A percentile compares a stretch with the other conserved stretches of the same genome.
These are phyloP conservation scores for Ascosphaera acerosa DNA, from an alignment of 2,329 filamentous ascomycete species.

Conservation along the genomic window DNA sequence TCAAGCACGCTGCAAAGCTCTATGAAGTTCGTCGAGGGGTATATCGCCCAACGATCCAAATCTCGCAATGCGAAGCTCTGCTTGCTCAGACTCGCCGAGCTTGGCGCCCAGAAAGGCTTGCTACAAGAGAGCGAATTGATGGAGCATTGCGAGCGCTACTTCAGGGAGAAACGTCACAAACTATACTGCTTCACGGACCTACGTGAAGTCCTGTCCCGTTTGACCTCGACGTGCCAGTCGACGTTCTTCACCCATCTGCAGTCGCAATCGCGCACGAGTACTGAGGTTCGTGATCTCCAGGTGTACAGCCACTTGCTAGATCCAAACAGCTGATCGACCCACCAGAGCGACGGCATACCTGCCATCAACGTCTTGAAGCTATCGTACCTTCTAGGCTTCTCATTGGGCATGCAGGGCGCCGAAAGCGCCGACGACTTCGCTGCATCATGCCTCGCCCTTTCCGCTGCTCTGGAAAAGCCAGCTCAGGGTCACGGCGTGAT, in stretches of 20 bases:
- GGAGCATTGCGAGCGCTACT: conserved; percentile 16
- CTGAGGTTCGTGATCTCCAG: no score
- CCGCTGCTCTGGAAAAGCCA: conserved; percentile 10
- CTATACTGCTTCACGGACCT: conserved; percentile 23
- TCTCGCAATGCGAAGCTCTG: conserved; percentile 20
- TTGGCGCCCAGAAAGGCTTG: conserved; percentile 9
- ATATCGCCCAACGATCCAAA: conserved; percentile 12
- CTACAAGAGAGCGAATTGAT: conserved; percentile 13
- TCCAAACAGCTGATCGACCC: no score
- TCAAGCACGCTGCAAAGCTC: conserved; percentile 11
- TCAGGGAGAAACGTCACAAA: conserved; percentile 17
- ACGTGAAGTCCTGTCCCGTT: conserved; percentile 12
- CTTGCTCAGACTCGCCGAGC: conserved; percentile 11
- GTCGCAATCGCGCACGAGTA: no score
- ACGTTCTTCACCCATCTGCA: no score
- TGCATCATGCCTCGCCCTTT: conserved; percentile 16
- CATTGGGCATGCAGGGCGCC: no score
- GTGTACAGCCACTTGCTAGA: no score
- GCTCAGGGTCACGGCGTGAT: no score
- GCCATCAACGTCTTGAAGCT: no score
- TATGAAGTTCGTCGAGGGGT: conserved; percentile 13
- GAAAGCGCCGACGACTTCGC: no score
- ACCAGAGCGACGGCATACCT: no score
- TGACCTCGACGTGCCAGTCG: conserved; percentile 8
- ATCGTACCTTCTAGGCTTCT: no score